phyloP scores from a whole-genome alignment of 805 yeast genomes.

The Starmerella potacharoeniae region DNA sequence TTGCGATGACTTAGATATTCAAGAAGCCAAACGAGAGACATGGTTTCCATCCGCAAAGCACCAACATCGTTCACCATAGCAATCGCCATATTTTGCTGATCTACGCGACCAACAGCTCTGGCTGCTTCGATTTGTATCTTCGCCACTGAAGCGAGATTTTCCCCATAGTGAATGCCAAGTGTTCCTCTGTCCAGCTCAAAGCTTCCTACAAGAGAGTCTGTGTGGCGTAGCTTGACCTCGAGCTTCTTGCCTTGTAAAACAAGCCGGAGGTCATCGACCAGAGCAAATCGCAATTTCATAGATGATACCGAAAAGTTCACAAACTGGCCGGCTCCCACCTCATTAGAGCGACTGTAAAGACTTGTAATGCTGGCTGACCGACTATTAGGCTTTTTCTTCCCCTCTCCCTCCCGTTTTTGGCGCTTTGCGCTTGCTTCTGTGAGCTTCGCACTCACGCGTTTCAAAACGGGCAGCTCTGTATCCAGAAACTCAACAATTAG shows the following conservation, averaged over 20 bases:
- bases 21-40: slow-evolving; percentile 20
- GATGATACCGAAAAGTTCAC: slow-evolving; percentile 10
- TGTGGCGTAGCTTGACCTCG: slow-evolving; percentile 3
- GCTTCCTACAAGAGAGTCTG: slow-evolving; percentile 4
- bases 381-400: no score
- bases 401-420: not conserved
- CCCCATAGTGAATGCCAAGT: slow-evolving; percentile 12
- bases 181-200: slow-evolving; percentile 12
- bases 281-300: slow-evolving; percentile 7
- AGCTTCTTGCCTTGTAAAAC: slow-evolving; percentile 12
- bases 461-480: slow-evolving; percentile 10
- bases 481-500: slow-evolving; percentile 10
- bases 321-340: slow-evolving; percentile 5
- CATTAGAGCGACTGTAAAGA: not conserved
- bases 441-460: not conserved
- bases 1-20: slow-evolving; percentile 13
- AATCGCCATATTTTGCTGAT: slow-evolving; percentile 4
- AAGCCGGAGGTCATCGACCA: slow-evolving; percentile 16
- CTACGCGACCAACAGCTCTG: slow-evolving; percentile 9
- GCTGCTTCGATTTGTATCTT: slow-evolving; percentile 9
- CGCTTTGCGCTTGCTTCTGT: not conserved
- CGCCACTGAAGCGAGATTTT: slow-evolving; percentile 12
- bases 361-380: not conserved
- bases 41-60: slow-evolving; percentile 15
- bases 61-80: slow-evolving; percentile 7